Base-by-base conservation (phyloP, 805 yeast genomes). In the Teunomyces atbi region DNA sequence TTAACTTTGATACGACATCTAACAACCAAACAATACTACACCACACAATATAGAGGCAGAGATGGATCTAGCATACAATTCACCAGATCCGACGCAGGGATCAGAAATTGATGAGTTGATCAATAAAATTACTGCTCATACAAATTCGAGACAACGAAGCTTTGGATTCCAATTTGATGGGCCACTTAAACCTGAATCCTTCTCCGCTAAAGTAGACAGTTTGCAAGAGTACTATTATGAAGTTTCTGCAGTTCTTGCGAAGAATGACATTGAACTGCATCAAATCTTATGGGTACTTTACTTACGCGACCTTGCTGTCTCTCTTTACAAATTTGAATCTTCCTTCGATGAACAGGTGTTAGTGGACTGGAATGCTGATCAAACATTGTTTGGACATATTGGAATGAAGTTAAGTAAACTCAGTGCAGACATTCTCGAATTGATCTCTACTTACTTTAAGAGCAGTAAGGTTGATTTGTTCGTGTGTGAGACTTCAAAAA, bases 211-310 rank as follows among this genome's bases (percentile, higher is more conserved):
- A 44, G 38, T 61, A 29, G 55, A 60, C 18, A 45, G 42, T 26
- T 51, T 57, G 18, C 56, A 60, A 32, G 60, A 56, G 32, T 55
- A 47, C 49, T 56, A 51, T 34, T 33, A 38, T 33, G 61, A 54
- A 20, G 44, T 51, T 5, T 43, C 42, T 13, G 34, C 48, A 16
- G 16, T 42, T 3, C 53, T 63, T 10, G 30, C 23, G 6, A 49
- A 52, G n/a, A 32, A 47, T 32, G 47, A 49, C 0, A n/a, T 52
- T 4, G 39, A 21, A 3, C 27, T 44, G 8, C 58, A 63, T 43
- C 52, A 51, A 18, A 39, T 45, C n/a, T 45, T 61, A 6, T 63
- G 68, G 68, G 27, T 62, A 7, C 41, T 47, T 5, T 38, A 43
- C 5, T 13, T 59, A 7, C 37, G 46, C 1, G 32, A 35, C 18